A percentile compares a stretch with the other conserved stretches of the same genome.
Conservation (phyloP, 1,284 basidiomycete genomes). For the Ustilago lituana region DNA sequence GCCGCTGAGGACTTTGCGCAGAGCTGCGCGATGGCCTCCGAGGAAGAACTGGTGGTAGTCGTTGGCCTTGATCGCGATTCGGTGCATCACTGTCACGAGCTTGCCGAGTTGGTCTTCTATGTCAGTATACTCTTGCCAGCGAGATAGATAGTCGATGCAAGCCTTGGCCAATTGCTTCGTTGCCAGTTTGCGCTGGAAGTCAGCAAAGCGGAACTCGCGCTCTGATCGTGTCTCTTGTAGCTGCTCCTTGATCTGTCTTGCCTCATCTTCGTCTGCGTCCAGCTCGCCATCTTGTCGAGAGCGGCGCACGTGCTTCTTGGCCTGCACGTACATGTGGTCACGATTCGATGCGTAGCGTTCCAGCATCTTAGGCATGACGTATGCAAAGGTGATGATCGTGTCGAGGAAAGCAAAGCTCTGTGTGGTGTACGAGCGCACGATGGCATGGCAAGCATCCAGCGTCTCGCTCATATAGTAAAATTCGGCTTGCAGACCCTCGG, state of each 20-base stretch:
- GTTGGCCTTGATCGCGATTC: conserved; percentile 59
- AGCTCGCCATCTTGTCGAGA: conserved; percentile 41
- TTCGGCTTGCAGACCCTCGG: conserved; percentile 60
- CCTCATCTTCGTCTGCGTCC: conserved; percentile 48
- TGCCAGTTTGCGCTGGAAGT: conserved; percentile 61
- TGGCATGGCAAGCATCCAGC: conserved; percentile 55
- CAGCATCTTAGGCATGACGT: conserved; percentile 62
- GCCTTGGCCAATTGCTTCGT: conserved; percentile 58
- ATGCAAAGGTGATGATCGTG: conserved; percentile 57
- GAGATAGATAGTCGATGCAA: conserved; percentile 54
- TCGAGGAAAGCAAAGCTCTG: conserved; percentile 65
- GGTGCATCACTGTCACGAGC: conserved; percentile 61
- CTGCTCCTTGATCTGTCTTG: conserved; percentile 36
- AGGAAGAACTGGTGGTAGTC: conserved; percentile 57
- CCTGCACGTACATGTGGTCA: conserved; percentile 63
- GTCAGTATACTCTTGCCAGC: conserved; percentile 58
- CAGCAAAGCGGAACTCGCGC: conserved; percentile 61
- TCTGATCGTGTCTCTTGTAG: conserved; percentile 50
- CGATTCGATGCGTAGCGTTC: conserved; percentile 59
- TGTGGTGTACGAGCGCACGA: conserved; percentile 54
- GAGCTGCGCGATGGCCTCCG: conserved; percentile 29
- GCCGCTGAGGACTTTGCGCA: conserved; percentile 47
- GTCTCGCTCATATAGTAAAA: conserved; percentile 64
- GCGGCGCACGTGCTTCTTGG: conserved; percentile 50
- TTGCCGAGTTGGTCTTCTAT: conserved; percentile 53